phyloP scores from a whole-genome alignment of 2,329 filamentous ascomycete genomes.

The Cordyceps cateniannulata region DNA sequence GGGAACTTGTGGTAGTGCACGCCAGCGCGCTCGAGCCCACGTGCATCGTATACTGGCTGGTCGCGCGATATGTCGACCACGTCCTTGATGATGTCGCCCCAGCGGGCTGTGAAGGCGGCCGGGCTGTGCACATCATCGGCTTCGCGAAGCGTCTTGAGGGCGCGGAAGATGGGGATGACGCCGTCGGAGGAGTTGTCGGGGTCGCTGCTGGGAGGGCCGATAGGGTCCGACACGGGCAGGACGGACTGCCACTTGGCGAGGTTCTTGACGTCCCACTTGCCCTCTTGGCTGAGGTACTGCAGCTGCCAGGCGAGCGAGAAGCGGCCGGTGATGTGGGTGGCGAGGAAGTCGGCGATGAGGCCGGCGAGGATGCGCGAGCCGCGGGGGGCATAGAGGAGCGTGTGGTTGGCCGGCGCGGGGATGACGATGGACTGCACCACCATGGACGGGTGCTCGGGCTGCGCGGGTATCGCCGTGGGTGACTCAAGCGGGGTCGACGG shows the following conservation, averaged over 20 bases:
- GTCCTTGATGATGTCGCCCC: slow-evolving; percentile 61
- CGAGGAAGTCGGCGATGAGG: slow-evolving; percentile 75
- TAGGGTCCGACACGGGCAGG: slow-evolving; percentile 67
- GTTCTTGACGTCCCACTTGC: slow-evolving; percentile 98
- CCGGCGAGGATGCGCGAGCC: slow-evolving; percentile 73
- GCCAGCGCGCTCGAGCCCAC: slow-evolving; percentile 57
- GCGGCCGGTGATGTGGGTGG: slow-evolving; percentile 65
- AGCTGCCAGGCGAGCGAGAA: slow-evolving; percentile 86
- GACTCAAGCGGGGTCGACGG: slow-evolving; percentile 41
- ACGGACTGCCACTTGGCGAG: slow-evolving; percentile 84
- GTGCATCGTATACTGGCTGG: slow-evolving; percentile 80
- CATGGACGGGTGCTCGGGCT: slow-evolving; percentile 41
- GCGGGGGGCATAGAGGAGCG: slow-evolving; percentile 71
- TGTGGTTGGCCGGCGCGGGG: slow-evolving; percentile 73
- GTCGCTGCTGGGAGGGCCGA: slow-evolving; percentile 39
- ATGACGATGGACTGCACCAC: slow-evolving; percentile 64
- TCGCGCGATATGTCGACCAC: slow-evolving; percentile 91
- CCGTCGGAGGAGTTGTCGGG: not conserved
- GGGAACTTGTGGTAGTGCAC: slow-evolving; percentile 80
- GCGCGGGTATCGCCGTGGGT: slow-evolving; percentile 35
- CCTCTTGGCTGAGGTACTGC: slow-evolving; percentile 77
- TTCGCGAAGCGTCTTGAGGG: slow-evolving; percentile 89
- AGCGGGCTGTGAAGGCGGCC: slow-evolving; percentile 59
- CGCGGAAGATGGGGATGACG: slow-evolving; percentile 61
- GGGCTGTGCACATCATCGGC: slow-evolving; percentile 81